A percentile compares a stretch with the other conserved stretches of the same genome.
Evolutionary conservation across 108 stramenopile species (phyloP).

Genomic region (Nitzschia sp.): DNA sequence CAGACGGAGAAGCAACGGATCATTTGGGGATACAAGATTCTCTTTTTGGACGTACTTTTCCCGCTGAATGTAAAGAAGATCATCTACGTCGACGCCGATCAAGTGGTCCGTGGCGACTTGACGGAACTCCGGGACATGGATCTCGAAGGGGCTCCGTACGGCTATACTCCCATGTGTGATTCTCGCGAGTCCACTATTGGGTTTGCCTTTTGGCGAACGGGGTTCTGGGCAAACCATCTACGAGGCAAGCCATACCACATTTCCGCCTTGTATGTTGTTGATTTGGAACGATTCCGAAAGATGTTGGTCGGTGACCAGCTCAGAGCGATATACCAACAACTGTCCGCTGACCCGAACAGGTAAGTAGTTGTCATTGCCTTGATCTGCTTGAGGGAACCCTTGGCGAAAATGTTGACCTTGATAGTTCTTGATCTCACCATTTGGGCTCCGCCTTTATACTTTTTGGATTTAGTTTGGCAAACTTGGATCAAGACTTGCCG

Average conservation of each 20-base stretch:
- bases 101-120: conserved; percentile 96
- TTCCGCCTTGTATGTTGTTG: conserved; percentile 98
- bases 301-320: conserved; percentile 93
- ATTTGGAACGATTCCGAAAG: conserved; percentile 89
- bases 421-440: too few species aligned
- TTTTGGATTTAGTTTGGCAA: conserved; percentile 95
- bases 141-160: conserved; percentile 85
- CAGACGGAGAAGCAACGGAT: conserved; percentile 99
- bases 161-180: conserved; percentile 97
- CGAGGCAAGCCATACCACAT: conserved; percentile 94
- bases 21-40: conserved; percentile 99
- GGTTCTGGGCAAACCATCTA: conserved; percentile 95
- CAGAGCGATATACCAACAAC: conserved; percentile 90
- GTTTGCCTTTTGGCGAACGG: conserved; percentile 93
- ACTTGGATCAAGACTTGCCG: conserved; percentile 98
- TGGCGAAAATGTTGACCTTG: too few species aligned
- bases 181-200: conserved; percentile 93
- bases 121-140: conserved; percentile 98
- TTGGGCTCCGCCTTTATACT: too few species aligned
- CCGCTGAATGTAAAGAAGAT: conserved; percentile 95
- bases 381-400: too few species aligned
- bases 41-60: conserved; percentile 99
- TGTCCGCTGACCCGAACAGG: conserved; percentile 96
- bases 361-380: too few species aligned
- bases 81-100: conserved; percentile 97